phyloP scores from a whole-genome alignment of 306 rosid genomes.

The Albizia julibrissin region DNA sequence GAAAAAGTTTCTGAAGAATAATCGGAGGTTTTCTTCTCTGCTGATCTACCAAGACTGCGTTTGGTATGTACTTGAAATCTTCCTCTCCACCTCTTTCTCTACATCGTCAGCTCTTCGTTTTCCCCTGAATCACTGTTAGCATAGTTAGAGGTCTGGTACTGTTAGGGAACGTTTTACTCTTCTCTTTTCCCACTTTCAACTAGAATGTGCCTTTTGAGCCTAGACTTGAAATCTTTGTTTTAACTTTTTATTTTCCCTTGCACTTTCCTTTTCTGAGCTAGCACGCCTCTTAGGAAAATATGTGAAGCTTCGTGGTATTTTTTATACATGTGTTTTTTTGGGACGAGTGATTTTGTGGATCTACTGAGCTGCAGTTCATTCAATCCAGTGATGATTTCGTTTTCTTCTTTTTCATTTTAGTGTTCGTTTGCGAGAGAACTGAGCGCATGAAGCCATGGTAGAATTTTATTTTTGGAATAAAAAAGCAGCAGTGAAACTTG shows the following conservation, averaged over 20 bases:
- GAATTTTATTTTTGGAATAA: background rate
- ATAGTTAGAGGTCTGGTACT: background rate
- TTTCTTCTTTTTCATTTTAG: background rate
- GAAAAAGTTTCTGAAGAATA: constrained; percentile 6
- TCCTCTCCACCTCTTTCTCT: constrained; percentile 1
- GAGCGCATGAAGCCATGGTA: background rate
- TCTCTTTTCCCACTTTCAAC: background rate
- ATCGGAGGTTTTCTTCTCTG: constrained; percentile 32
- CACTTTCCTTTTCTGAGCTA: background rate
- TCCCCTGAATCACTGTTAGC: constrained; percentile 7
- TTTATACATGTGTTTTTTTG: background rate
- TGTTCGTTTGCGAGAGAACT: constrained; percentile 25
- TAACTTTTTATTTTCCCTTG: background rate
- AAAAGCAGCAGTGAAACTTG: background rate
- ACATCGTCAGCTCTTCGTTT: constrained; percentile 15
- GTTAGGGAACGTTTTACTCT: background rate
- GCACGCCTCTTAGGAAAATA: background rate
- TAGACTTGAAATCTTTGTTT: background rate
- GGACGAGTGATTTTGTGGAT: constrained; percentile 29
- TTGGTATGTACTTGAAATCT: constrained; percentile 42
- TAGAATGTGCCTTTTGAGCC: constrained; percentile 12
- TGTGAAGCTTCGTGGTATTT: background rate
- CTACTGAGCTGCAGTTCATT: constrained; percentile 11
- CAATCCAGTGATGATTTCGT: background rate
- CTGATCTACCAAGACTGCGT: constrained; percentile 45